A percentile compares a stretch with the other conserved stretches of the same genome.
Conservation (phyloP, 441 rosid species). For the Theobroma grandiflorum region DNA sequence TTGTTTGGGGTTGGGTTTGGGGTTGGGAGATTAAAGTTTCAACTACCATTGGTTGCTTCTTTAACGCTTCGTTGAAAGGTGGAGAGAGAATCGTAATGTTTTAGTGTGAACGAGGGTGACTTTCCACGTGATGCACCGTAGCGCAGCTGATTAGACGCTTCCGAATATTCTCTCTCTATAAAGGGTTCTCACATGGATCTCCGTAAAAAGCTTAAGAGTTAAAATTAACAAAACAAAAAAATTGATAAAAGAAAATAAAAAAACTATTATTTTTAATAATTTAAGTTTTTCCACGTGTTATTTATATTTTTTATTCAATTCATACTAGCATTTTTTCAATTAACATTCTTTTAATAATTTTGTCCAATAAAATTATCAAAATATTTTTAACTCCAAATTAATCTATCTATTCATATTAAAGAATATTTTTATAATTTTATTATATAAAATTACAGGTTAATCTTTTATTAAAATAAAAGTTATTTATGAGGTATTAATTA, state of each 20-base stretch:
- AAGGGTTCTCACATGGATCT: conserved; percentile 24
- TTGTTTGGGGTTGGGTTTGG: background rate
- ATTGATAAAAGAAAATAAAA: background rate
- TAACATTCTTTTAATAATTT: too few relatives aligned
- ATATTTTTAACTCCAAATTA: too few relatives aligned
- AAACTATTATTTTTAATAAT: background rate
- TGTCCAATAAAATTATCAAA: too few relatives aligned
- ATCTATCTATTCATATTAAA: too few relatives aligned
- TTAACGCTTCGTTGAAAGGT: conserved; percentile 7
- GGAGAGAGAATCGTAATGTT: background rate
- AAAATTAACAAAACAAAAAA: background rate
- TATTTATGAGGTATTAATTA: too few relatives aligned
- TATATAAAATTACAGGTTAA: too few relatives aligned
- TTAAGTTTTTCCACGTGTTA: too few relatives aligned
- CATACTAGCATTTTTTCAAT: too few relatives aligned
- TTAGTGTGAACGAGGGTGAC: conserved; percentile 19
- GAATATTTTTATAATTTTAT: too few relatives aligned
- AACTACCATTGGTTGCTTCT: conserved; percentile 10
- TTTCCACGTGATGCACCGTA: conserved; percentile 36
- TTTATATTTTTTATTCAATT: too few relatives aligned
- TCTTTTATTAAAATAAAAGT: too few relatives aligned
- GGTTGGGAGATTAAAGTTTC: conserved; percentile 13
- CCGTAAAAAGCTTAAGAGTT: background rate
- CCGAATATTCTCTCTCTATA: conserved; percentile 20
- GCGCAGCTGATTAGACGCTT: conserved; percentile 14